phyloP scores from a whole-genome alignment of 306 rosid genomes.

The Erythrophleum fordii region DNA sequence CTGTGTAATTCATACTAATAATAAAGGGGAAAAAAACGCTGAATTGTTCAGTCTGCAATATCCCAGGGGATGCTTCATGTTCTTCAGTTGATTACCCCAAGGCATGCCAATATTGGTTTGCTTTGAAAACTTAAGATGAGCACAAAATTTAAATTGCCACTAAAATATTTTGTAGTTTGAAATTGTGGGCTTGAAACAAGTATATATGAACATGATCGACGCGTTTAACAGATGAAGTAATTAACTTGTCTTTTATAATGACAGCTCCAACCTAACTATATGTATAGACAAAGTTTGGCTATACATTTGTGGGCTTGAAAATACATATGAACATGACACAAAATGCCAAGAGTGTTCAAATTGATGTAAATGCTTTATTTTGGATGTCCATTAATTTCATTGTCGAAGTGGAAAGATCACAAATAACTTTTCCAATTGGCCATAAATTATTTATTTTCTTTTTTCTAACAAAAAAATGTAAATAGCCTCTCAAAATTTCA shows the following conservation, averaged over 20 bases:
- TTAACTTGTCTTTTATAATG: conserved; percentile 23
- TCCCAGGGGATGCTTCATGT: background rate
- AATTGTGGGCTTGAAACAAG: conserved; percentile 32
- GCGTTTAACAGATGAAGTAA: conserved; percentile 29
- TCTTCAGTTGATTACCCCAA: background rate
- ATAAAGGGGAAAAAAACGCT: background rate
- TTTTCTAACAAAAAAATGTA: too few species aligned
- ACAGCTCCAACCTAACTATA: conserved; percentile 32
- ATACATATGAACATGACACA: conserved; percentile 18
- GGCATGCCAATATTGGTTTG: conserved; percentile 28
- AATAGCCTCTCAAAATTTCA: too few species aligned
- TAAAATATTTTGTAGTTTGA: background rate
- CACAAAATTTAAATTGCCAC: background rate
- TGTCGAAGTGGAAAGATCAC: conserved; percentile 35
- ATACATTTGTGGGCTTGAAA: conserved; percentile 41
- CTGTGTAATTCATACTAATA: background rate
- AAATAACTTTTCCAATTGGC: conserved; percentile 26
- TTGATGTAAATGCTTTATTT: conserved; percentile 19
- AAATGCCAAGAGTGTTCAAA: conserved; percentile 29
- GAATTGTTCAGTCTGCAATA: background rate
- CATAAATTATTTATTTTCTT: background rate
- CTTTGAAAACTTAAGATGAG: conserved; percentile 22
- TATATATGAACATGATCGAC: background rate
- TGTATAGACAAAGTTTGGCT: conserved; percentile 35
- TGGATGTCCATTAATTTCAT: conserved; percentile 14